Conservation (phyloP, 306 rosid genomes). For the Cicer arietinum region DNA sequence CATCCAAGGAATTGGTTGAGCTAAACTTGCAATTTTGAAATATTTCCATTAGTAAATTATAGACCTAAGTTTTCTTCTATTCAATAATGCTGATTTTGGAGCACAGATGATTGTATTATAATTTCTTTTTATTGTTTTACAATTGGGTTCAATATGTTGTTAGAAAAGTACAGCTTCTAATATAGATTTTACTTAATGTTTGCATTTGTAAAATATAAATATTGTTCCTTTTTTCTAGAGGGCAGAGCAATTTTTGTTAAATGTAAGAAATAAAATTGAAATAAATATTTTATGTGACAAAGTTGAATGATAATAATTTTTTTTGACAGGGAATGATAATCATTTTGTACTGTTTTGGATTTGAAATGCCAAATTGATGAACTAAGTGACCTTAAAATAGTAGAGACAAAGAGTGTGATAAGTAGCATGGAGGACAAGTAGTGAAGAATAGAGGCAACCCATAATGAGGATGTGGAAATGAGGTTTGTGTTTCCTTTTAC, state of each 20-base stretch:
- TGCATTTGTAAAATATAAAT: too few relatives aligned
- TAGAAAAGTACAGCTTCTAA: too few relatives aligned
- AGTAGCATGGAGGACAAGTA: slow-evolving; percentile 38
- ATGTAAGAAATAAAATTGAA: too few relatives aligned
- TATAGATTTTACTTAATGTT: too few relatives aligned
- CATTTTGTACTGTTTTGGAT: slow-evolving; percentile 30
- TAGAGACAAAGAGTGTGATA: slow-evolving; percentile 42
- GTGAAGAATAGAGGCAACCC: slow-evolving; percentile 42
- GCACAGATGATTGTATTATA: slow-evolving; percentile 23
- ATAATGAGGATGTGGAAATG: slow-evolving; percentile 42
- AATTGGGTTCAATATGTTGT: too few relatives aligned
- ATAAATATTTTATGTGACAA: too few relatives aligned
- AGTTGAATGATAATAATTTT: too few relatives aligned
- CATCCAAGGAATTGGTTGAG: not conserved
- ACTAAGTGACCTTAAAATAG: slow-evolving; percentile 30
- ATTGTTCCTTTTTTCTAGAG: too few relatives aligned
- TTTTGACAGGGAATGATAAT: too few relatives aligned
- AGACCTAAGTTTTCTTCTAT: not conserved
- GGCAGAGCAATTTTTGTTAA: too few relatives aligned
- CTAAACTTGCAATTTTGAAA: slow-evolving; percentile 35
- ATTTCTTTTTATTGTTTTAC: too few relatives aligned
- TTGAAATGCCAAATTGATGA: slow-evolving; percentile 41
- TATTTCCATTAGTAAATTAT: not conserved
- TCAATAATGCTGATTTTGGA: not conserved
- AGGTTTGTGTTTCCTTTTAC: not conserved